A percentile compares a stretch with the other conserved stretches of the same genome.
phyloP scores from a whole-genome alignment of 2,329 filamentous ascomycete species.

The Hypoxylon sp. region DNA sequence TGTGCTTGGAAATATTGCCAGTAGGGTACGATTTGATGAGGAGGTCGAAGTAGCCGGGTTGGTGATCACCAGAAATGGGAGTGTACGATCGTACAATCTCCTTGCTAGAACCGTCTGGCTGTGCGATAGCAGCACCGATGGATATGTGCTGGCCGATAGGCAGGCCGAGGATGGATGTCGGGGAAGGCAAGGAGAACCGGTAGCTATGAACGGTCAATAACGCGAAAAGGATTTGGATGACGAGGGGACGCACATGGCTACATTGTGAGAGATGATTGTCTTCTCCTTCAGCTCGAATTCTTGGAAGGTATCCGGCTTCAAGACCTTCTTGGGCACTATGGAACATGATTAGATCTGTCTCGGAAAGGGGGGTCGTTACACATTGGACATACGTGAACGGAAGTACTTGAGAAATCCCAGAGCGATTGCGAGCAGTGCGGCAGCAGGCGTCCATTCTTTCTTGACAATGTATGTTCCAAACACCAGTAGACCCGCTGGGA shows the following conservation, averaged over 20 bases:
- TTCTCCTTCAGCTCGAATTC: constrained; percentile 95
- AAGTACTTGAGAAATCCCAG: constrained; percentile 81
- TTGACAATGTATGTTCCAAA: constrained; percentile 84
- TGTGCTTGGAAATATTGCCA: constrained; percentile 96
- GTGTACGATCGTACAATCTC: constrained; percentile 94
- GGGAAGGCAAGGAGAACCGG: constrained; percentile 87
- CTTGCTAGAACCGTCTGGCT: constrained; percentile 79
- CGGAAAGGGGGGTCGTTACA: constrained; percentile 6
- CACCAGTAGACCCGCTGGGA: constrained; percentile 84
- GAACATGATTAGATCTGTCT: constrained; percentile 41
- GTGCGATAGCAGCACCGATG: constrained; percentile 81
- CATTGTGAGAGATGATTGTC: constrained; percentile 97
- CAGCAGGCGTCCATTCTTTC: constrained; percentile 81
- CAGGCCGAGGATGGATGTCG: constrained; percentile 88
- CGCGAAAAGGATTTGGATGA: neutral
- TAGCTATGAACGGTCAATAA: constrained; percentile 71
- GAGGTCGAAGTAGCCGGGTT: constrained; percentile 93
- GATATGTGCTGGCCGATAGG: constrained; percentile 99
- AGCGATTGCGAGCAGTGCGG: constrained; percentile 74
- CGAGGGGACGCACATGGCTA: constrained; percentile 81
- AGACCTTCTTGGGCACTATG: constrained; percentile 81
- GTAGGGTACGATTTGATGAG: constrained; percentile 98
- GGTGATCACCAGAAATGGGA: constrained; percentile 89
- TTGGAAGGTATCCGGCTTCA: constrained; percentile 91
- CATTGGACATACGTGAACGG: constrained; percentile 73